Base-by-base conservation (phyloP, 2,329 filamentous ascomycete genomes). In the Penicillium griseofulvum region DNA sequence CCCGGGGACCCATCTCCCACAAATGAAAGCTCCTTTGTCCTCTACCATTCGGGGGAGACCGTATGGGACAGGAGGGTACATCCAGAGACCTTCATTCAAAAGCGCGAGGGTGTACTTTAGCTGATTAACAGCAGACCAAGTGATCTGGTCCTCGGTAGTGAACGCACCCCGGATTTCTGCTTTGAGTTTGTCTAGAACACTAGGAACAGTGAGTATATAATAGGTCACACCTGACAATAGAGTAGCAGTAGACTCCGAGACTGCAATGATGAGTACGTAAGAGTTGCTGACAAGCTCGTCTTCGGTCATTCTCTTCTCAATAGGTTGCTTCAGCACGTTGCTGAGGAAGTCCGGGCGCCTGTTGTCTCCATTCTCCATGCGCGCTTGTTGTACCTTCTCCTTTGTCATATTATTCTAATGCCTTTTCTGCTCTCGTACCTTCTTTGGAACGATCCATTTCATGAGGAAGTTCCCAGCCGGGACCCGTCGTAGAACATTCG, bases 181-280 rank as follows among this genome's bases (percentile, higher is more conserved):
- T 0, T 58, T 65, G 4, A 77, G 47, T 38, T 66, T 74, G 54
- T 63, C 49, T 5, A 76, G 52, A 1, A 54, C 60, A 0, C 63
- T 51, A 0, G 74, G 75, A 34, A 71, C 69, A 8, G 41, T 52
- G 16, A 77, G 65, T 0, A 83, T 66, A 2, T 74, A 69, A 46
- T 71, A 80, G 0, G 76, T 77, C 0, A 70, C 61, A 0, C 77
- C 79, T 0, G 72, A 67, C 0, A 81, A 65, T 0, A 74, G 59
- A 0, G 77, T 79, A 0, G 78, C 78, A 0, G 77, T 80, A 0
- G 79, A 80, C 29, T 65, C 61, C 19, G 69, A 73, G 0, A 79
- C 79, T 0, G 76, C 78, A 5, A 72, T 39, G 11, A 78, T 65
- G 24, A 78, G 29, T 2, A 71, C 41, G 3, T 61, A 58, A 0